Base-by-base conservation (phyloP, 176 grass and related monocot species). In the Rhynchospora breviuscula region DNA sequence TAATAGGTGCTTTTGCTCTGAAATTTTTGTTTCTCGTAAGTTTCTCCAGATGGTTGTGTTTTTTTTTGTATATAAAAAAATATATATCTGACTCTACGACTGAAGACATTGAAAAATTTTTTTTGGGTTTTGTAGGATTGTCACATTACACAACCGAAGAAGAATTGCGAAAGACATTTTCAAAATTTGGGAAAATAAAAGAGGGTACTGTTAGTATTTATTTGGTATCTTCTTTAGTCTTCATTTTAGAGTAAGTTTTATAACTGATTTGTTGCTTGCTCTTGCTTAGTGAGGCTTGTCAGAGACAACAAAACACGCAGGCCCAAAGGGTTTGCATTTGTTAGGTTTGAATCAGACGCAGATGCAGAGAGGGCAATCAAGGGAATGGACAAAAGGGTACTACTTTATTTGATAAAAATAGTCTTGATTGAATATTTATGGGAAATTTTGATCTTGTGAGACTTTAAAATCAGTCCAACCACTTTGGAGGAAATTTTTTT, bases 371-470 rank as follows among this genome's bases (percentile, higher is more conserved):
- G 70, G 23, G 85, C 79, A 17, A 54, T 87, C 60, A 83, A 82
- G 21, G 85, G 67, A 54, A 82, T 87, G 85, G 85, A 83, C 75
- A 81, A 81, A 71, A 87, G 79, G 79, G 85, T 87, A 82, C 44
- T 52, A 8, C 71, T 15, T 53, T 54, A 75, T 31, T 54, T 29
- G 22, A 53, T 76, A 76, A 76, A 76, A 29, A 22, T 43, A 7
- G 44, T 63, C 59, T 46, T 65, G 40, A 63, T 22, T 66, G 9
- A 81, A 63, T 81, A 63, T 73, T 63, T 51, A 19, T 21, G 10
- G 65, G 8, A 61, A 65, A 49, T 26, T 62, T 66, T 66, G 11
- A 47, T 63, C 21, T 21, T 78, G 35, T 5, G 6, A 78, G 74
- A 57, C 54, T 59, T 44, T 54, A 2, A 78, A 2, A n/a, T 59